These are phyloP conservation scores for Phaeosphaeria sp. DNA, from an alignment of 2,329 filamentous ascomycete species.

Conservation along the genomic window DNA sequence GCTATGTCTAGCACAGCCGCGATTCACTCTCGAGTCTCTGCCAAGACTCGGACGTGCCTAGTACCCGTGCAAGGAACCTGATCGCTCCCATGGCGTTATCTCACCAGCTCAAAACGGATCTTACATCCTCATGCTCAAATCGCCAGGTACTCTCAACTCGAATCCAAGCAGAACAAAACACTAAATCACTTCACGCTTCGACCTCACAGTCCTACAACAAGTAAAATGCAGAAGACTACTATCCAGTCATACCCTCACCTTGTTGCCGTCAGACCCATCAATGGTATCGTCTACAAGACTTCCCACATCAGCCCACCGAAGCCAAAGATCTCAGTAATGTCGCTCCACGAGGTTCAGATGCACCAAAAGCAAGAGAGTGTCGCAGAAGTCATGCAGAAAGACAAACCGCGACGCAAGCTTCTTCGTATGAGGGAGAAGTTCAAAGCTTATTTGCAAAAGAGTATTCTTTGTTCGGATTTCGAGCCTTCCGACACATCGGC, in stretches of 20 bases:
- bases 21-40: not conserved
- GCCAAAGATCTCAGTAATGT: not conserved
- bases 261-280: not conserved
- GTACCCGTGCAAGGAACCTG: not conserved
- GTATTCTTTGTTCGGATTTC: not conserved
- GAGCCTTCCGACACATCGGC: not conserved
- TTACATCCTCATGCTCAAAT: not conserved
- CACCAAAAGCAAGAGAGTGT: not conserved
- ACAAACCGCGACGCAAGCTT: not conserved
- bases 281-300: not conserved
- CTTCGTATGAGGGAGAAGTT: not conserved
- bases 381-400: not conserved
- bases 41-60: not conserved
- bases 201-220: not conserved
- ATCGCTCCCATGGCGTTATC: not conserved
- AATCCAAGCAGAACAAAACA: not conserved
- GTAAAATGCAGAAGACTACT: not conserved
- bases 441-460: not conserved
- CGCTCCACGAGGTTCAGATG: not conserved
- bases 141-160: not conserved
- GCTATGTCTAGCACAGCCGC: not conserved
- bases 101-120: too few relatives aligned
- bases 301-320: not conserved
- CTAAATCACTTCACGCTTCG: too few relatives aligned
- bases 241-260: not conserved